A percentile compares a stretch with the other conserved stretches of the same genome.
phyloP scores from a whole-genome alignment of 163 green algal genomes.

The Trebouxia gelatinosa region DNA sequence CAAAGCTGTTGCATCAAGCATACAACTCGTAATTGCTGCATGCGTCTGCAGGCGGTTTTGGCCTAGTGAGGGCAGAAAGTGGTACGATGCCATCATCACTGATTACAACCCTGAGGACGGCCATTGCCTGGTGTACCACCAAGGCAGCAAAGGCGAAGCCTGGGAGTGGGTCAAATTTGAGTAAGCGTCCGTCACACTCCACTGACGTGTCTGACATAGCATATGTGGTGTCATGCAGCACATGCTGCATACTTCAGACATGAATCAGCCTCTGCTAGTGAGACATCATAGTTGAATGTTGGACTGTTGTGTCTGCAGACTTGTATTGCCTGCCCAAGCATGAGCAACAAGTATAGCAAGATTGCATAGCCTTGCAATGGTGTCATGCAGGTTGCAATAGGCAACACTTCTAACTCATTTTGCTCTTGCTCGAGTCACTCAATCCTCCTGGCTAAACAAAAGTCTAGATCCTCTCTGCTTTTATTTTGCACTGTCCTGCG shows the following conservation, averaged over 20 bases:
- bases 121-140: slow-evolving; percentile 33
- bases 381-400: no score
- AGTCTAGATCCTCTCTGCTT: no score
- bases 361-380: neutral
- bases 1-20: neutral
- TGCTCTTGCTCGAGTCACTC: no score
- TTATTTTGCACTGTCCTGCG: no score
- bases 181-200: neutral
- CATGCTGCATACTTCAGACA: neutral
- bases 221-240: neutral
- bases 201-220: neutral
- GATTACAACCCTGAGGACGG: slow-evolving; percentile 20
- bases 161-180: slow-evolving; percentile 36
- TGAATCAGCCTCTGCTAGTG: neutral
- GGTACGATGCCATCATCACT: slow-evolving; percentile 31
- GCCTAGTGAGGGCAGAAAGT: slow-evolving; percentile 19
- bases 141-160: slow-evolving; percentile 9
- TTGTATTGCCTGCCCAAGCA: neutral
- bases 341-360: neutral
- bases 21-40: neutral
- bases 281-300: neutral
- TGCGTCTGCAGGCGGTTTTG: slow-evolving; percentile 29
- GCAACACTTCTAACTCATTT: no score
- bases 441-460: no score
- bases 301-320: neutral